phyloP scores from a whole-genome alignment of 768 basidiomycete genomes.

The Chalciporus piperatus region DNA sequence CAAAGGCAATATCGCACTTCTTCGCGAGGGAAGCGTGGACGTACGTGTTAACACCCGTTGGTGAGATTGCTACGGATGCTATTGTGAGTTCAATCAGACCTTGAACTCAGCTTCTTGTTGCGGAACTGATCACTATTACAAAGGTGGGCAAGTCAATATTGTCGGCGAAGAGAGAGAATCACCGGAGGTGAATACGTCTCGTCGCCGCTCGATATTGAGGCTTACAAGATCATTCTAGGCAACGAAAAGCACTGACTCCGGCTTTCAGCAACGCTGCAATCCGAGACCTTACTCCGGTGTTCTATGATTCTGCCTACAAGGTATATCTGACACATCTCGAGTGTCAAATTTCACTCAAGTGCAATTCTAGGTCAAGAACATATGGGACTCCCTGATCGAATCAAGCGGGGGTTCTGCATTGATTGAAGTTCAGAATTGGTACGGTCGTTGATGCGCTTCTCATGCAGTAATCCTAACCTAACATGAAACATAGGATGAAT shows the following conservation, averaged over 20 bases:
- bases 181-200: constrained; percentile 33
- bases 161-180: constrained; percentile 41
- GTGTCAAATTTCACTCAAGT: not conserved
- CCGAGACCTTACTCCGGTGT: constrained; percentile 34
- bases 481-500: constrained; percentile 38
- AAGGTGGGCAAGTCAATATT: constrained; percentile 38
- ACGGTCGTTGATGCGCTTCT: not conserved
- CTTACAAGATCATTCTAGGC: constrained; percentile 21
- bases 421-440: constrained; percentile 52
- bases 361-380: constrained; percentile 25
- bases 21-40: constrained; percentile 47
- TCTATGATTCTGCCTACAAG: constrained; percentile 43
- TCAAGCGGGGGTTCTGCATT: constrained; percentile 25
- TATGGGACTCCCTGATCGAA: constrained; percentile 32
- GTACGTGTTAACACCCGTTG: constrained; percentile 25
- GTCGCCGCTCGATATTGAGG: constrained; percentile 20
- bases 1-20: constrained; percentile 50
- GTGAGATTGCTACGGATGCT: constrained; percentile 17
- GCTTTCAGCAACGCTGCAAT: constrained; percentile 43
- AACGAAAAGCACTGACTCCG: constrained; percentile 38
- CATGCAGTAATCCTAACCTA: not conserved
- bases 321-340: constrained; percentile 23
- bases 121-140: not conserved
- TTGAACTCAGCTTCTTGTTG: not conserved
- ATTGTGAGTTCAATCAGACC: constrained; percentile 18